Evolutionary conservation across 805 yeast genomes (phyloP), one percentile per base, ranked within the genome.

Genomic region (Starmerella sp.): DNA sequence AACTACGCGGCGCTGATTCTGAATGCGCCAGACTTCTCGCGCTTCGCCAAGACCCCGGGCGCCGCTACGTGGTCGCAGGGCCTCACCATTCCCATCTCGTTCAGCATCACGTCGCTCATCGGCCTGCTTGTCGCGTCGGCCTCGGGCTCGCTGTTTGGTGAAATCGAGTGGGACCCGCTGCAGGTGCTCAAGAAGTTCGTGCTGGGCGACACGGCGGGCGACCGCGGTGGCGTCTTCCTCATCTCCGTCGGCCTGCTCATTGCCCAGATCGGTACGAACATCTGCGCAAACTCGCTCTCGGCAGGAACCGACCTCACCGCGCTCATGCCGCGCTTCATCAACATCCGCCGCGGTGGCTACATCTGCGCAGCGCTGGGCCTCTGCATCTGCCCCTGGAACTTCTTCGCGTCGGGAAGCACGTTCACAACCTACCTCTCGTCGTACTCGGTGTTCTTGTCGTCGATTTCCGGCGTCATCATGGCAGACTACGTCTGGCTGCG

Each of bases 1-100:
- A 88, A 87, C 70, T 88, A 88, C 65, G 93, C 95, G 5, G 84
- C 96, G n/a, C 76, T 88, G 64, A 84, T 89, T 65, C 78, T 84
- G 53, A 88, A 88, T 70, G 86, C 93, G 14, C 95, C 96, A 1
- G 96, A 88, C 73, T 88, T 88, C 69, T 77, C 95, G 30, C 79
- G 96, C 69, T 83, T 87, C 71, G 84, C 95, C 9, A 71, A 79
- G 22, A 41, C 44, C n/a, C 62, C 64, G 6, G 75, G 83, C 4
- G 54, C 54, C 4, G 56, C 60, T 2, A 39, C 49, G 9, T 73
- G 75, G 68, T 76, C 87, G 1, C 88, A 82, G 67, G 62, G 65
- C 6, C 64, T 84, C 41, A 74, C 91, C 2, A 80, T 89, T 58
- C 95, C 96, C 37, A 57, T 84, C 22, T 78, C 86, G 62, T 88